Evolutionary conservation across 2,329 filamentous ascomycete genomes (phyloP).

Genomic region (Curvularia lunata): DNA sequence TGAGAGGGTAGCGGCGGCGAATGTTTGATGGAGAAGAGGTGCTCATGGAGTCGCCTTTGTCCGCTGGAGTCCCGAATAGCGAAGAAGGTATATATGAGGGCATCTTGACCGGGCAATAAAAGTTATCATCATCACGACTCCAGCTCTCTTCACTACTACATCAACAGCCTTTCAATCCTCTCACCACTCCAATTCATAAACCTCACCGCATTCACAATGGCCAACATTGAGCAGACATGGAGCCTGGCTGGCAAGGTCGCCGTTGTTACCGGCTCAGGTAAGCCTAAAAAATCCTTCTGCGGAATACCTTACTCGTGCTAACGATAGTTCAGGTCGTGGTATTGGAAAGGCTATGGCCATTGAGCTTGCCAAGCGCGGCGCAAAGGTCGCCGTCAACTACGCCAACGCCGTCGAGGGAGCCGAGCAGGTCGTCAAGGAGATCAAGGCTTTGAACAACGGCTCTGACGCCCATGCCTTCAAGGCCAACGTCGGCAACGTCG

Average conservation of each 20-base stretch:
- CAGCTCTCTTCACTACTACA: constrained; percentile 24
- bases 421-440: constrained; percentile 68
- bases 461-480: constrained; percentile 68
- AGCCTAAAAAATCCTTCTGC: constrained; percentile 18
- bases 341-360: constrained; percentile 71
- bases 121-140: constrained; percentile 30
- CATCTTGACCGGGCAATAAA: constrained; percentile 22
- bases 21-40: constrained; percentile 26
- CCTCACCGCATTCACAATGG: constrained; percentile 44
- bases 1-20: constrained; percentile 32
- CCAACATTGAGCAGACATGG: constrained; percentile 54
- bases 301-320: constrained; percentile 18
- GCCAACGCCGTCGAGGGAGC: constrained; percentile 69
- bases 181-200: constrained; percentile 12
- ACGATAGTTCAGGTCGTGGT: constrained; percentile 59
- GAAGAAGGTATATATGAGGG: constrained; percentile 42
- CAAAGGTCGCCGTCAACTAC: constrained; percentile 72
- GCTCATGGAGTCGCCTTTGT: constrained; percentile 33
- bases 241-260: constrained; percentile 62
- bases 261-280: constrained; percentile 60
- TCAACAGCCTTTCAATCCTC: constrained; percentile 3
- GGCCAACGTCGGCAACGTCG: constrained; percentile 70
- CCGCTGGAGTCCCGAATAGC: constrained; percentile 42
- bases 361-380: constrained; percentile 69
- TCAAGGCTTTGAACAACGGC: constrained; percentile 66